Evolutionary conservation across 140 eudicot species (phyloP), one percentile per base, ranked within the genome.

Genomic region (Bidens hawaiensis): DNA sequence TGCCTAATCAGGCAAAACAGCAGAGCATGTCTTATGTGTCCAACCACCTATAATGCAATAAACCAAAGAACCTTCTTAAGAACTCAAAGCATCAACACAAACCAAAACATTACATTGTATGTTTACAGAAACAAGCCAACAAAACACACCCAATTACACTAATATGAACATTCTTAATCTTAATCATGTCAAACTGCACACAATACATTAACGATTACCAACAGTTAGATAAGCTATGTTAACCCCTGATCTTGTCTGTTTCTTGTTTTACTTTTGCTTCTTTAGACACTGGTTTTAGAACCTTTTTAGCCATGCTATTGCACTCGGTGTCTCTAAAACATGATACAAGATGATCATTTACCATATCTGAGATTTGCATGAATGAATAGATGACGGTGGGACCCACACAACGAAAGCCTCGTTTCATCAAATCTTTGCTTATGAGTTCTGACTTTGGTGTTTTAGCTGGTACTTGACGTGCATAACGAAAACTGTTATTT

Each of bases 341-440:
- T 12, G 90, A 72, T 42, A 69, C 21, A 40, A 85, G 91, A 78
- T 89, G 97, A 63, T 85, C 95, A 13, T 85, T 89, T 25, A 76
- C 83, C 81, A 89, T 63, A 3, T 91, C 95, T 8, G 95, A 67
- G 1, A 81, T 82, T 81, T 85, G 95, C 95, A 89, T 89, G 48
- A 89, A 89, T n/a, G 97, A 78, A 64, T 89, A 89, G 27, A 89
- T 65, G 21, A 85, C 79, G 5, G 86, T 85, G 4, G 97, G 95
- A 14, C 97, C 95, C 19, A 89, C 97, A 28, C 84, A 89, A 17
- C 84, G 71, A 72, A 89, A 85, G 8, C 91, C 91, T 75, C 89
- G 82, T 22, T 27, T 63, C 83, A 85, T 76, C 71, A 89, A 49
- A 80, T 89, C 95, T 63, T 83, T 85, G 82, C 97, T 89, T 56